Conservation (phyloP, 2,329 filamentous ascomycete species). For the Fusarium palustre region DNA sequence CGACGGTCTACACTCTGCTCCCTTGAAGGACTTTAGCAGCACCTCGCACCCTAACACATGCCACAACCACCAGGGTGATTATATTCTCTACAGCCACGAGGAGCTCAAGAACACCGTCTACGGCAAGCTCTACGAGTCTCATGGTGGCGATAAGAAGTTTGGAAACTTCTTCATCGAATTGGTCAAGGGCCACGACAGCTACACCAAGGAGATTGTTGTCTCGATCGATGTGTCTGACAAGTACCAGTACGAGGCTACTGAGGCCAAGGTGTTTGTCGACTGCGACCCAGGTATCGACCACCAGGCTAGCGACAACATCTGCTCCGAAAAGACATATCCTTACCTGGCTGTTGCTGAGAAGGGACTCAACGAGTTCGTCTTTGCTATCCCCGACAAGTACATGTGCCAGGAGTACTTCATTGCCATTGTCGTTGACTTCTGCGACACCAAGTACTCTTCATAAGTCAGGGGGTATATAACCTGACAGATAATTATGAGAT, state of each 20-base stretch:
- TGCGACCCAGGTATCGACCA: background rate
- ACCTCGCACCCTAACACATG: conserved; percentile 36
- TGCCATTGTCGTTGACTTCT: conserved; percentile 44
- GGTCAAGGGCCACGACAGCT: conserved; percentile 16
- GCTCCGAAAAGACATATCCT: conserved; percentile 14
- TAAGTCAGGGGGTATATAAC: conserved; percentile 5
- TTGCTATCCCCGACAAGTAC: conserved; percentile 17
- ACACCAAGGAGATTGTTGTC: conserved; percentile 26
- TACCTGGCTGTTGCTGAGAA: conserved; percentile 11
- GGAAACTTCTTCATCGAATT: conserved; percentile 37
- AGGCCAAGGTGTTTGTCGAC: conserved; percentile 3
- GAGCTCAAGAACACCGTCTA: conserved; percentile 32
- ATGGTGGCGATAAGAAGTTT: conserved; percentile 8
- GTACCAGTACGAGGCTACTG: conserved; percentile 10
- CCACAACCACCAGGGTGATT: conserved; percentile 30
- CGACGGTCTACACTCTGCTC: conserved; percentile 10
- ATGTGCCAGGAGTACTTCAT: conserved; percentile 43
- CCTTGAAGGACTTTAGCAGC: conserved; percentile 20
- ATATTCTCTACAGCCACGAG: conserved; percentile 20
- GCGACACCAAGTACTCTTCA: conserved; percentile 23
- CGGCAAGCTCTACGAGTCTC: conserved; percentile 16
- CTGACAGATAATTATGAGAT: background rate
- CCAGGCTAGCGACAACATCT: background rate
- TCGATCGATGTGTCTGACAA: conserved; percentile 36
- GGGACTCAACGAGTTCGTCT: conserved; percentile 14